Conservation (phyloP, 1,284 basidiomycete genomes). For the Cronartium ribicola region DNA sequence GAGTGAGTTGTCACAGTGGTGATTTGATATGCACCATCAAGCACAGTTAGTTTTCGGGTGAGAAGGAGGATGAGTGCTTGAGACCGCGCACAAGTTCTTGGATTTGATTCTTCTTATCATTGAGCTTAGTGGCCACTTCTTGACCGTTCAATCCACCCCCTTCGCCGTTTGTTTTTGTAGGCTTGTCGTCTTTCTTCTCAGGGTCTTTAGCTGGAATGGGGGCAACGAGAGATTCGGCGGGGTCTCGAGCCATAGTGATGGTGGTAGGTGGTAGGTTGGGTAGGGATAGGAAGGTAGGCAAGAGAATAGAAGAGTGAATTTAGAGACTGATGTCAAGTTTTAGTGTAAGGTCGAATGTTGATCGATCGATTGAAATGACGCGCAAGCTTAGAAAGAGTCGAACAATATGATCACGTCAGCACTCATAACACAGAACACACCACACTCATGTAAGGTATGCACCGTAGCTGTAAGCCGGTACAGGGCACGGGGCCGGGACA, state of each 20-base stretch:
- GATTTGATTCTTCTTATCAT: slow-evolving; percentile 30
- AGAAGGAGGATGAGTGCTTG: neutral
- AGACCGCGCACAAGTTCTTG: slow-evolving; percentile 31
- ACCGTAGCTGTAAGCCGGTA: too few relatives aligned
- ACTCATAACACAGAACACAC: too few relatives aligned
- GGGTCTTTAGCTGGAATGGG: slow-evolving; percentile 25
- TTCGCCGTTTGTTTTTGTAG: neutral
- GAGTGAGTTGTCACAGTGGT: neutral
- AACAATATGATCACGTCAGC: too few relatives aligned
- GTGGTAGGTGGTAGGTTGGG: neutral
- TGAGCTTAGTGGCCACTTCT: slow-evolving; percentile 33
- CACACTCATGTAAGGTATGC: neutral
- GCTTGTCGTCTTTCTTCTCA: neutral
- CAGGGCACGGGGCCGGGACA: too few relatives aligned
- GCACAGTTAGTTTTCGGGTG: neutral
- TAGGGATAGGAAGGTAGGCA: neutral
- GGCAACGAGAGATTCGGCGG: slow-evolving; percentile 13
- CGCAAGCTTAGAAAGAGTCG: neutral
- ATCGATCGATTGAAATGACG: neutral
- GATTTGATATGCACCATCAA: neutral
- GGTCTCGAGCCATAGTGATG: slow-evolving; percentile 23
- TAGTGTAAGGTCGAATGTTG: too few relatives aligned
- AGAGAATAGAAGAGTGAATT: neutral
- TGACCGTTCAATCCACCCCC: slow-evolving; percentile 35
- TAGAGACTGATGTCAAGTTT: neutral